Evolutionary conservation across 1,284 basidiomycete genomes (phyloP).

Genomic region (Apiotrichum montevideense): DNA sequence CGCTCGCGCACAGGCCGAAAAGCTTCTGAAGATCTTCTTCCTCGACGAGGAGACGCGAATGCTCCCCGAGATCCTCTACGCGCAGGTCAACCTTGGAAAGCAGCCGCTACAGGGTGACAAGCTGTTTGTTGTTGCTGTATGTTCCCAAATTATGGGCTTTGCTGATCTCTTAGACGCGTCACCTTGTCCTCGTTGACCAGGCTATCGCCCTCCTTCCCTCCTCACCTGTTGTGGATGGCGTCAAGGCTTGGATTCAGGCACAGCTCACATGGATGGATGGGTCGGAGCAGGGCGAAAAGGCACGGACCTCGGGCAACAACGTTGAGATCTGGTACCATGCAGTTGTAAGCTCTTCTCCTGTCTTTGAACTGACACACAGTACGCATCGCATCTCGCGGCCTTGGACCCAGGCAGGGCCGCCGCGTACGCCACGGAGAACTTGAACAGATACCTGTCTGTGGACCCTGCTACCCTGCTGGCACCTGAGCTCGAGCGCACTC

Average conservation of each 20-base stretch:
- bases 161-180: slow-evolving; percentile 20
- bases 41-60: slow-evolving; percentile 29
- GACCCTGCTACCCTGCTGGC: slow-evolving; percentile 16
- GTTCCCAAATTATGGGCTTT: background rate
- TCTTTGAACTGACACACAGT: slow-evolving; percentile 5
- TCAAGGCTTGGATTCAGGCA: slow-evolving; percentile 22
- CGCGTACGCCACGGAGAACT: slow-evolving; percentile 6
- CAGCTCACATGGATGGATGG: slow-evolving; percentile 29
- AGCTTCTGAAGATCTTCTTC: slow-evolving; percentile 31
- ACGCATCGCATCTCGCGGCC: slow-evolving; percentile 23
- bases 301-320: slow-evolving; percentile 22
- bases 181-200: slow-evolving; percentile 29
- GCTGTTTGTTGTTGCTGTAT: slow-evolving; percentile 32
- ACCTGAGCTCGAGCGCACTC: slow-evolving; percentile 20
- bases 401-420: slow-evolving; percentile 11
- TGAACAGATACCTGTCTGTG: background rate
- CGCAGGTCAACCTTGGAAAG: slow-evolving; percentile 27
- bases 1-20: slow-evolving; percentile 8
- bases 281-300: slow-evolving; percentile 23
- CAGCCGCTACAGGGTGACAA: slow-evolving; percentile 22
- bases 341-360: slow-evolving; percentile 17
- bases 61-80: slow-evolving; percentile 28
- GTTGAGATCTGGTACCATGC: slow-evolving; percentile 34
- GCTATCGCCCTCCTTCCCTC: slow-evolving; percentile 15
- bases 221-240: slow-evolving; percentile 1